Evolutionary conservation across 805 yeast species (phyloP), one percentile per base, ranked within the genome.

Genomic region (Zygosaccharomyces bisporus): DNA sequence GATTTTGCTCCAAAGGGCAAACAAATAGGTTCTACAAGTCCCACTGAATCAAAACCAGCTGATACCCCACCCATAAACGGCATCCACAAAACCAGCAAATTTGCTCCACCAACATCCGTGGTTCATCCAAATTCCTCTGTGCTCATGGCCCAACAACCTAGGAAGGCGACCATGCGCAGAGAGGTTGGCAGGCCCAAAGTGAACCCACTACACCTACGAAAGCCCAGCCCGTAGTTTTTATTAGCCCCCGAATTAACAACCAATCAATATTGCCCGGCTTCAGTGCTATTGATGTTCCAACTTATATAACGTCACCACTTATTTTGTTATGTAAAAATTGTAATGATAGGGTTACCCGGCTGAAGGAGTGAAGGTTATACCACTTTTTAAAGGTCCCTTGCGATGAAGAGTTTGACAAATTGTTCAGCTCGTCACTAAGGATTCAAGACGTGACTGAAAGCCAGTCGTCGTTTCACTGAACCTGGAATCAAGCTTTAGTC

Each of bases 1-100:
- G 55, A 54, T 36, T 63, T 57, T 45, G 66, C 68, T 1, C 56
- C 68, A 5, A 63, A 58, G 39, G 68, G 68, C 16, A 63, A 56
- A 44, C 59, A 54, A 23, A 45, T 45, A 12, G 47, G 40, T 16
- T n/a, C 33, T 1, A 3, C 44, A n/a, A 39, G 16, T 13, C 8
- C 31, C 2, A 27, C 31, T 27, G n/a, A 3, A 27, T n/a, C 31
- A 10, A 27, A 27, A 3, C 13, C 31, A 27, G 7, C 6, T 14
- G 16, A 27, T 27, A 6, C 31, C 31, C 16, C 8, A 10, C 16
- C 31, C 3, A 25, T 7, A 4, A 41, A 24, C 24, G 35, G n/a
- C 23, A 6, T 23, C 19, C 10, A 20, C 6, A 23, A 13, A 17
- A 37, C n/a, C 14, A 29, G 27, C 34, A 54, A 53, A 24, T 59